Base-by-base conservation (phyloP, 129 eudicot genomes). In the Helianthus tuberosus region DNA sequence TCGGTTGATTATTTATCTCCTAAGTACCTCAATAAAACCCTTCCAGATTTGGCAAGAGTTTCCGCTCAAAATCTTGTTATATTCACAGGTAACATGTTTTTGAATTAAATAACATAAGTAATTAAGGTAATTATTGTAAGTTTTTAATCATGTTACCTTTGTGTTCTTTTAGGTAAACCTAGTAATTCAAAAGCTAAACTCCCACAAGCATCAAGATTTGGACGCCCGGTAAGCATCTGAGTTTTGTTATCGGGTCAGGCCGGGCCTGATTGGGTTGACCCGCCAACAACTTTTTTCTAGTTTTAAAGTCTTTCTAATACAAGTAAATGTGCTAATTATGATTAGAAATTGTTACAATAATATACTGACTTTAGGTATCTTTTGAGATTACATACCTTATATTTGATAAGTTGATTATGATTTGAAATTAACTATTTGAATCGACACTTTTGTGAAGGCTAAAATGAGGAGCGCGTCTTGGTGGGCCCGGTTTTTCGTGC, bases 401-500 rank as follows among this genome's bases (percentile, higher is more conserved):
- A 10, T 3, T 68, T 53, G 1, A 23, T 53, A 11, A 41, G 51
- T 11, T 69, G 5, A 11, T 54, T 39, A 64, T 41, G 49, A 66
- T 60, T 41, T 46, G 46, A 74, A 25, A 70, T 7, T 79, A 50
- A 83, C 39, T 0, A 63, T 39, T 51, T 72, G 55, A 23, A 29
- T 52, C 0, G 11, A 13, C 57, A n/a, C 11, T 38, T 71, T 39
- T 79, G 54, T 80, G 72, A 41, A 90, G 96, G 96, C 96, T 14
- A 90, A 90, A 85, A 87, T 83, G 93, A 72, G 96, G 68, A 87
- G 91, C 68, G 79, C 88, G 29, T 76, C 91, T 15, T 90, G 96
- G 96, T 90, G 96, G 96, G 82, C 81, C 38, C 84, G 91, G 10
- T 90, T 90, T 77, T 90, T 90, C 58, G 89, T 85, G 47, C 93